A percentile compares a stretch with the other conserved stretches of the same genome.
These are phyloP conservation scores for Prunus campanulata DNA, from an alignment of 306 rosid genomes.

Conservation along the genomic window DNA sequence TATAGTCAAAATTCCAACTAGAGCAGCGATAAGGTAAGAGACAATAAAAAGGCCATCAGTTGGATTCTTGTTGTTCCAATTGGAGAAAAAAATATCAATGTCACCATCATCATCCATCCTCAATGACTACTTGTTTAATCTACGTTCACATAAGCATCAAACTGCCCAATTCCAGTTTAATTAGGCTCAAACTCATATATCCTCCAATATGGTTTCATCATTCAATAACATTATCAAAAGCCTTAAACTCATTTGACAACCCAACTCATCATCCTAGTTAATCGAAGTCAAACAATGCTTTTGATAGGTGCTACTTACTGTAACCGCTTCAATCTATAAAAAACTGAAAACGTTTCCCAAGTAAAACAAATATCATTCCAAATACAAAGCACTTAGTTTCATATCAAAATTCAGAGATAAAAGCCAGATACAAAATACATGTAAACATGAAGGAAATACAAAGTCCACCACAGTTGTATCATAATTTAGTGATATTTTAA, in stretches of 20 bases:
- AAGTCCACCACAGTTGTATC: background rate
- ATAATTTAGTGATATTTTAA: background rate
- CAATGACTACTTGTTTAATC: constrained; percentile 12
- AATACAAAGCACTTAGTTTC: constrained; percentile 14
- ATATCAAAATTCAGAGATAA: background rate
- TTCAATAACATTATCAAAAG: background rate
- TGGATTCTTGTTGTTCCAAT: constrained; percentile 82
- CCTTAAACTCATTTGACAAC: constrained; percentile 6
- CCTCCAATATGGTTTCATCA: background rate
- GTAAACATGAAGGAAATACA: background rate
- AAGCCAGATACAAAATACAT: background rate
- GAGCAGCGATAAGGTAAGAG: constrained; percentile 65
- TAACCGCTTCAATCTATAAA: constrained; percentile 22
- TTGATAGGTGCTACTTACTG: constrained; percentile 18
- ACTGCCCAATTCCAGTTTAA: constrained; percentile 22
- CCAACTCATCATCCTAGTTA: background rate
- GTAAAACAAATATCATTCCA: constrained; percentile 10
- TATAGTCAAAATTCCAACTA: constrained; percentile 86
- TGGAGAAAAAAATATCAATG: constrained; percentile 55
- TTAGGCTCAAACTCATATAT: background rate
- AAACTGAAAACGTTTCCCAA: constrained; percentile 10
- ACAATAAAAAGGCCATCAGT: constrained; percentile 66
- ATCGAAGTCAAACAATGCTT: background rate
- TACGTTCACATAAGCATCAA: constrained; percentile 6
- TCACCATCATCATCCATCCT: constrained; percentile 79